A percentile compares a stretch with the other conserved stretches of the same genome.
Conservation (phyloP, 768 basidiomycete genomes). For the Mycena amicta region DNA sequence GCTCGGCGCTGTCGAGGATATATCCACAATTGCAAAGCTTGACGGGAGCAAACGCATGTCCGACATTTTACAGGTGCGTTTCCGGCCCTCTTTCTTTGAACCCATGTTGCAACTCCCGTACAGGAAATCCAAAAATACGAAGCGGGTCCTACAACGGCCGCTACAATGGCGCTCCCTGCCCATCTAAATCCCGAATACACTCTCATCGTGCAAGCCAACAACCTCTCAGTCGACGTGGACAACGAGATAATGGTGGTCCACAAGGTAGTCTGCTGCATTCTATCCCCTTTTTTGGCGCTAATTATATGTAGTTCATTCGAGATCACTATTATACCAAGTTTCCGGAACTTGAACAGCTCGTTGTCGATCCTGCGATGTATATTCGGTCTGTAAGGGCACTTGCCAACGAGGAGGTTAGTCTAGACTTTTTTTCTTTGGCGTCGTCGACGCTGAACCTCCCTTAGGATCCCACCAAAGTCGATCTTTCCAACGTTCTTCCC, state of each 20-base stretch:
- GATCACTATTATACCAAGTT: constrained; percentile 96
- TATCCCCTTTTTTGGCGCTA: constrained; percentile 20
- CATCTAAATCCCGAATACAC: constrained; percentile 95
- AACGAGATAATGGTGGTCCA: constrained; percentile 97
- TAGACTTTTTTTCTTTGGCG: not conserved
- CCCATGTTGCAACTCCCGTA: not conserved
- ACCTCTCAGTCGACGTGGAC: constrained; percentile 96
- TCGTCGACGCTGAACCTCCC: too few species aligned
- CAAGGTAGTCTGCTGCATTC: constrained; percentile 53
- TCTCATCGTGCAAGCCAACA: constrained; percentile 96
- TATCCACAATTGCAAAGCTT: constrained; percentile 85
- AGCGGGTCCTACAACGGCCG: constrained; percentile 73
- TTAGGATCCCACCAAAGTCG: constrained; percentile 86
- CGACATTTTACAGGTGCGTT: constrained; percentile 76
- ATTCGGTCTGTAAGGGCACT: constrained; percentile 88
- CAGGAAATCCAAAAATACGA: constrained; percentile 92
- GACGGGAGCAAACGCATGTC: constrained; percentile 85
- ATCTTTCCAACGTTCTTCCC: constrained; percentile 78
- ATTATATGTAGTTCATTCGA: constrained; percentile 77
- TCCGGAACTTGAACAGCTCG: constrained; percentile 94
- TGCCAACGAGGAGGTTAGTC: constrained; percentile 73
- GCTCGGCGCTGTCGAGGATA: constrained; percentile 80
- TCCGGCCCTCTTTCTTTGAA: not conserved
- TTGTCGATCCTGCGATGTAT: constrained; percentile 89
- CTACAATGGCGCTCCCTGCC: constrained; percentile 76